Evolutionary conservation across 2,329 filamentous ascomycete species (phyloP), one percentile per base, ranked within the genome.

Genomic region (Sordariomycetes sp.): DNA sequence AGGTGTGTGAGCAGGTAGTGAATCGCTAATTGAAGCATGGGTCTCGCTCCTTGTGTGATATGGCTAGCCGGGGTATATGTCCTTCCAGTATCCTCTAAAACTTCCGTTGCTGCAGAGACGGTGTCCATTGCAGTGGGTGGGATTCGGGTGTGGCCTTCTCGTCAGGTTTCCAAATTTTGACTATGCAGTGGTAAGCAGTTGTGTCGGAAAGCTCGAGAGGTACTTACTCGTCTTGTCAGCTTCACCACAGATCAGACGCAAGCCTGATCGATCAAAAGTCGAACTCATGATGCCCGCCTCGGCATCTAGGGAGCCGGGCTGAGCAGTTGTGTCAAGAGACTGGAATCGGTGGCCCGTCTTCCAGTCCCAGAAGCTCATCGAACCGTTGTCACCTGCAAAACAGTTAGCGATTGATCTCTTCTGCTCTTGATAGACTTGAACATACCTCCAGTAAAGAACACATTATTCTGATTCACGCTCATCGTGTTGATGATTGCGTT

Each of bases 331-430:
- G 46, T 98, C 88, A 10, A 90, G 71, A 8, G 78, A 75, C 60
- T 98, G 92, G 64, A 92, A 98, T 31, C 83, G 74, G 54, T 98
- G 78, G 1, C 93, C 92, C 1, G 87, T 84, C 63, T 96, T 96
- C 92, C 92, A 98, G 57, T 98, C 93, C 84, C 88, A 98, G 67
- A 98, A 98, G 45, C 79, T 85, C 68, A 96, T 92, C 23, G 85
- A 93, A 26, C 93, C 92, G 48, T 98, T 95, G 52, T 98, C 92
- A 30, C 81, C 61, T 64, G 33, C 15, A 14, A 27, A 29, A 8
- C 14, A 30, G 4, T 20, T 14, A 28, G 25, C 25, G 12, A 28
- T 8, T 11, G 8, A 11, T 28, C 25, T 8, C 8, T 3, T 16
- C 17, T 8, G 5, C 8, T 5, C 12, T 28, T 8, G n/a, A 7